Evolutionary conservation across 768 basidiomycete genomes (phyloP).

Genomic region (Suillus hirtellus): DNA sequence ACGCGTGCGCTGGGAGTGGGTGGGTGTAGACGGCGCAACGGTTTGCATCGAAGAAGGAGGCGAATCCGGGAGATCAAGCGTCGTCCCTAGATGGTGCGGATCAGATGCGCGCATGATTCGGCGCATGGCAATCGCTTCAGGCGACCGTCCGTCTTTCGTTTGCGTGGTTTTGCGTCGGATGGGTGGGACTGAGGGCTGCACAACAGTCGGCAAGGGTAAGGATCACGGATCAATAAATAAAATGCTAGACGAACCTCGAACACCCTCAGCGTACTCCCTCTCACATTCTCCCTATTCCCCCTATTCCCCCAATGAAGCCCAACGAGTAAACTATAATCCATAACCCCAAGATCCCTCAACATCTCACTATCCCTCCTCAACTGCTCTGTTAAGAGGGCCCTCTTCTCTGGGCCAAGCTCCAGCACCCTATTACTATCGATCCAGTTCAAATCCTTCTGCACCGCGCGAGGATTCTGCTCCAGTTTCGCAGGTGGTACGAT

Average conservation of each 20-base stretch:
- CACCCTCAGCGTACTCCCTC: constrained; percentile 87
- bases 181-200: constrained; percentile 68
- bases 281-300: constrained; percentile 89
- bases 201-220: neutral
- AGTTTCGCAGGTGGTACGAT: constrained; percentile 84
- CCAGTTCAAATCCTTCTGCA: constrained; percentile 97
- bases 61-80: constrained; percentile 56
- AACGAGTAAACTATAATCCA: constrained; percentile 95
- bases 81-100: constrained; percentile 63
- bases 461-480: constrained; percentile 77
- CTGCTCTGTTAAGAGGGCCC: constrained; percentile 89
- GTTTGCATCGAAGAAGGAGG: constrained; percentile 29
- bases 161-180: constrained; percentile 63
- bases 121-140: constrained; percentile 82
- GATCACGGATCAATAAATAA: neutral
- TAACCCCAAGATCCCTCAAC: constrained; percentile 78
- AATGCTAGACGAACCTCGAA: constrained; percentile 68
- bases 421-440: constrained; percentile 74
- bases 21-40: neutral
- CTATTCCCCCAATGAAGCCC: constrained; percentile 91
- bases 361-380: constrained; percentile 85
- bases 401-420: constrained; percentile 95
- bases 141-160: constrained; percentile 53
- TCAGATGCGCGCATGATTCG: constrained; percentile 85
- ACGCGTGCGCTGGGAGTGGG: neutral